Evolutionary conservation across 2,329 filamentous ascomycete species (phyloP), one percentile per base, ranked within the genome.

Genomic region (Bipolaris cookei): DNA sequence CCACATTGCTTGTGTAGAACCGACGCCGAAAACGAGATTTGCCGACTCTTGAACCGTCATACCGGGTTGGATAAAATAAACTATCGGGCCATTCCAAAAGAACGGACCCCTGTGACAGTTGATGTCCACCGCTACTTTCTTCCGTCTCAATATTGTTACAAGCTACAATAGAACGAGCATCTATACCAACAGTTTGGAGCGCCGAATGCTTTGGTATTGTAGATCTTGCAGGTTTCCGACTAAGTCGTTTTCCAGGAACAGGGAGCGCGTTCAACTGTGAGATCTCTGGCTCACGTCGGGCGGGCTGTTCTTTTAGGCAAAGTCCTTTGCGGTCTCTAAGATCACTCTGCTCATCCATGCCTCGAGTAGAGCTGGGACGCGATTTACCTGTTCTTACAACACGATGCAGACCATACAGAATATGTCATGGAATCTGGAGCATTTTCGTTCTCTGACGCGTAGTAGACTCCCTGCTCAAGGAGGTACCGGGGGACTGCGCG

Each of bases 11-110:
- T 11, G 10, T 41, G 18, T 4, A 43, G 35, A 52, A 32, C 43
- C n/a, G n/a, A 21, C 7, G 6, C 46, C 59, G 18, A 56, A 60
- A 20, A 60, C 23, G 16, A 59, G 35, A 23, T 45, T 46, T 4
- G 25, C 43, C 4, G 53, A 59, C 25, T 54, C 42, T 38, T 41
- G 46, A 4, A 28, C n/a, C n/a, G 49, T 54, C 56, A 60, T 20
- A 6, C 42, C 38, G 8, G 59, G 59, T 44, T 60, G 56, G 39
- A 10, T 30, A 49, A 49, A 57, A 62, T 1, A 51, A 41, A 20
- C 32, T 50, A 11, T 18, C 30, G 20, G 38, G 11, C 14, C 30
- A 21, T n/a, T 48, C 30, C 30, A n/a, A 16, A n/a, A 41, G 1
- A 6, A 25, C 20, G 14, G 38, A 52, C 14, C 6, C 13, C 3